Evolutionary conservation across 306 rosid species (phyloP).

Genomic region (Alnus rubra): DNA sequence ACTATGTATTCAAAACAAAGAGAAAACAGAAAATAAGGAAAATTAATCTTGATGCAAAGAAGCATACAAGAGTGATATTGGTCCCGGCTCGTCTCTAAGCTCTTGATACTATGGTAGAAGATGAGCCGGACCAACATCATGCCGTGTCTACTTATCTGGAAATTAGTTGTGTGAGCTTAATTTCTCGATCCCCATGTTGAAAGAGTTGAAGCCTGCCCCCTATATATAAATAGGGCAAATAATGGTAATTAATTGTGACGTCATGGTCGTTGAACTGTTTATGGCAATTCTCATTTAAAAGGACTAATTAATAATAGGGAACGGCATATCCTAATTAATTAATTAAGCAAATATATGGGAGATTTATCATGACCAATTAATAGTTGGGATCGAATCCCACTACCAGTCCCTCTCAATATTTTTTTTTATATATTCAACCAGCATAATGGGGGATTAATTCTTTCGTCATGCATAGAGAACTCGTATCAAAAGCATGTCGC

Average conservation of each 20-base stretch:
- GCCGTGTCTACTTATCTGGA: slow-evolving; percentile 1
- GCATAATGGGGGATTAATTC: neutral
- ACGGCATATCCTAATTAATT: neutral
- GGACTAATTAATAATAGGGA: neutral
- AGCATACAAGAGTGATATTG: neutral
- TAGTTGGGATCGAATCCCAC: neutral
- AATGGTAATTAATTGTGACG: neutral
- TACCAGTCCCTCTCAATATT: neutral
- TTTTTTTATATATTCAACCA: neutral
- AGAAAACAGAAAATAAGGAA: neutral
- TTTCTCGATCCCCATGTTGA: neutral
- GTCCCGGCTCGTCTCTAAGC: neutral
- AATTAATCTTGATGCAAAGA: neutral
- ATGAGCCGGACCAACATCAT: neutral
- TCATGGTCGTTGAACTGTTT: neutral
- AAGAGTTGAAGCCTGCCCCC: neutral
- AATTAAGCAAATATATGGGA: neutral
- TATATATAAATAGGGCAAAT: neutral
- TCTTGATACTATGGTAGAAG: neutral
- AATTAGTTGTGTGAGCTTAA: neutral
- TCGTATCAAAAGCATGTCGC: neutral
- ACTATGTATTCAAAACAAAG: neutral
- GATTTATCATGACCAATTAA: neutral
- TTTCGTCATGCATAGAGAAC: neutral
- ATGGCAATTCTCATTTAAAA: neutral